phyloP scores from a whole-genome alignment of 192 early-diverging fungal genomes.

The Gamsiella multidivaricata region DNA sequence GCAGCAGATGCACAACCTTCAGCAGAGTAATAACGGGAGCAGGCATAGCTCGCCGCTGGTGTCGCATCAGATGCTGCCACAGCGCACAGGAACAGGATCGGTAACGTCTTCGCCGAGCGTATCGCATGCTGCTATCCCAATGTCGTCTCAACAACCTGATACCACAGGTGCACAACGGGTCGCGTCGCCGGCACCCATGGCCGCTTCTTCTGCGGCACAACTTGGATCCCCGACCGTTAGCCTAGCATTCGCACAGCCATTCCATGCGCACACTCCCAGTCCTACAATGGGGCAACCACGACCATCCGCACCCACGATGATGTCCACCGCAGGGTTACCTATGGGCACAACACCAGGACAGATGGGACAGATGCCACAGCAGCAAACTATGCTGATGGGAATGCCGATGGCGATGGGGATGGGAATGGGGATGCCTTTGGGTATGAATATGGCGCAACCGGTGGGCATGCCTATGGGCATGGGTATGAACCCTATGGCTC shows the following conservation, averaged over 20 bases:
- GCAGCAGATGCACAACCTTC: conserved; percentile 22
- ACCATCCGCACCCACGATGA: too few species aligned
- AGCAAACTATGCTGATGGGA: not conserved
- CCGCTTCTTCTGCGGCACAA: not conserved
- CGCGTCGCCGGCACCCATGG: conserved; percentile 11
- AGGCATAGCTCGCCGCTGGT: conserved; percentile 24
- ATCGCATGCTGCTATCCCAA: conserved; percentile 11
- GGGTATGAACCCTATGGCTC: conserved; percentile 5
- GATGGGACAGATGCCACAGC: conserved; percentile 7
- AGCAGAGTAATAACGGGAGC: conserved; percentile 14
- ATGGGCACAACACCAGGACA: not conserved
- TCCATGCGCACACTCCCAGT: conserved; percentile 21
- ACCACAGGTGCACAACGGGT: not conserved
- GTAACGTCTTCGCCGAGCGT: conserved; percentile 35
- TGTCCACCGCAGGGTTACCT: too few species aligned
- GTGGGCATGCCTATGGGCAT: conserved; percentile 25
- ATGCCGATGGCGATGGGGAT: conserved; percentile 11
- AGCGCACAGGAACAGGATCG: conserved; percentile 12
- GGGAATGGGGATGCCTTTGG: conserved; percentile 15
- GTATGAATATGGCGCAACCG: conserved; percentile 15
- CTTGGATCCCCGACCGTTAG: conserved; percentile 3
- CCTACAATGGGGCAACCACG: conserved; percentile 12
- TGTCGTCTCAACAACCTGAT: not conserved
- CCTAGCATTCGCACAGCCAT: conserved; percentile 1
- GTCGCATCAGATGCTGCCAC: conserved; percentile 27